A percentile compares a stretch with the other conserved stretches of the same genome.
phyloP scores from a whole-genome alignment of 2,329 filamentous ascomycete species.

The Grosmannia serpens region DNA sequence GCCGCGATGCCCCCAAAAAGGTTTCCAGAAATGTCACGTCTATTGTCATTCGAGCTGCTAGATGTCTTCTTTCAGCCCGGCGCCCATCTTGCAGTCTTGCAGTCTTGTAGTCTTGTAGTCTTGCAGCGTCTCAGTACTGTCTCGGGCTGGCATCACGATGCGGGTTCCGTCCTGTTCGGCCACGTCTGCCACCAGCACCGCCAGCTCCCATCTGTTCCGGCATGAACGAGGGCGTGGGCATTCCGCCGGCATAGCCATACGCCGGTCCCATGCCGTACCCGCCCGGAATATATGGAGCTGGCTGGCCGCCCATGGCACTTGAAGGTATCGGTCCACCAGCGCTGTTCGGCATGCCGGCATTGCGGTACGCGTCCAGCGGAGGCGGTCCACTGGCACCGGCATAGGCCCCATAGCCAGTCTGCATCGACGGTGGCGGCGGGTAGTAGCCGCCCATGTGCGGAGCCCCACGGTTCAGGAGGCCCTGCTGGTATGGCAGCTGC shows the following conservation, averaged over 20 bases:
- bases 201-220: conserved; percentile 44
- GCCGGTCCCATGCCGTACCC: conserved; percentile 34
- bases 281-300: conserved; percentile 31
- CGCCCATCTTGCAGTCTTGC: background rate
- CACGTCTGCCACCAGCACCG: conserved; percentile 43
- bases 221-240: conserved; percentile 41
- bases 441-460: conserved; percentile 48
- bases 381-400: conserved; percentile 28
- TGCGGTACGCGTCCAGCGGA: conserved; percentile 44
- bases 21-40: background rate
- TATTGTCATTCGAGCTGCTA: background rate
- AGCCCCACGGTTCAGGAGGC: conserved; percentile 39
- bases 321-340: conserved; percentile 33
- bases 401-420: conserved; percentile 43
- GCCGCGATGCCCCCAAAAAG: background rate
- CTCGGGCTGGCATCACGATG: conserved; percentile 11
- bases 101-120: background rate
- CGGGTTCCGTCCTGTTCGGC: conserved; percentile 38
- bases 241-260: conserved; percentile 31
- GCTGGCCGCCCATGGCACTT: conserved; percentile 18
- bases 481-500: conserved; percentile 45
- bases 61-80: background rate
- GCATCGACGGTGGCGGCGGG: conserved; percentile 34
- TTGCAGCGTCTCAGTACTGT: conserved; percentile 3
- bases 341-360: conserved; percentile 37